Percentiles rank a stretch among this genome's conserved stretches.
phyloP scores from a whole-genome alignment of 2,329 filamentous ascomycete species.

The Ophiostoma populinum region DNA sequence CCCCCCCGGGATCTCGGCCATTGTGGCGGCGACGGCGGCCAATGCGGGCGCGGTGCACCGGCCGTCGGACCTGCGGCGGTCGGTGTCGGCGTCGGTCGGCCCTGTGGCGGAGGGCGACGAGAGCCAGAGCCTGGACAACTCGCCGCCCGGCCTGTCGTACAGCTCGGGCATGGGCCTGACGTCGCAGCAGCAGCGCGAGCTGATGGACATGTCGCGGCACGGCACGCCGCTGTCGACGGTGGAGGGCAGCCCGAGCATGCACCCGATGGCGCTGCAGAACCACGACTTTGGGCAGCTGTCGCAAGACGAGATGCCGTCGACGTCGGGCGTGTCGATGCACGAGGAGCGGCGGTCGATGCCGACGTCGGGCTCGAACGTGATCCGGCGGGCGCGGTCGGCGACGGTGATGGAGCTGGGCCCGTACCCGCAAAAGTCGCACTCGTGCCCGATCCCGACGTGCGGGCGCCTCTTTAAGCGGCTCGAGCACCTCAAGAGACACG shows the following conservation, averaged over 20 bases:
- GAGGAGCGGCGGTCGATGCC: slow-evolving; percentile 45
- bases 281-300: slow-evolving; percentile 33
- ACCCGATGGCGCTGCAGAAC: slow-evolving; percentile 42
- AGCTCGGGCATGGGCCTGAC: slow-evolving; percentile 47
- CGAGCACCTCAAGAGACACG: slow-evolving; percentile 97
- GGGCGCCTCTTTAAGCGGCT: slow-evolving; percentile 96
- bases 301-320: slow-evolving; percentile 39
- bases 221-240: slow-evolving; percentile 77
- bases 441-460: slow-evolving; percentile 96
- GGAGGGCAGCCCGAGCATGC: slow-evolving; percentile 64
- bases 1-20: slow-evolving; percentile 55
- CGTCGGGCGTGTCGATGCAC: slow-evolving; percentile 35
- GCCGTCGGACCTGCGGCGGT: slow-evolving; percentile 80
- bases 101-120: slow-evolving; percentile 69
- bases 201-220: slow-evolving; percentile 71
- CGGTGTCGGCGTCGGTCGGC: slow-evolving; percentile 73
- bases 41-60: slow-evolving; percentile 38
- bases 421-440: slow-evolving; percentile 95
- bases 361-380: slow-evolving; percentile 53
- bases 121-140: slow-evolving; percentile 58
- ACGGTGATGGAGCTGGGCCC: slow-evolving; percentile 94
- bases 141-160: slow-evolving; percentile 59
- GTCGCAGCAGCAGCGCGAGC: slow-evolving; percentile 57
- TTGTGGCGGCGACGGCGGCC: slow-evolving; percentile 41
- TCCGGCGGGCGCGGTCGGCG: slow-evolving; percentile 79